Percentiles rank a stretch among this genome's conserved stretches.
Conservation (phyloP, 805 yeast genomes). For the Lachancea dasiensis region DNA sequence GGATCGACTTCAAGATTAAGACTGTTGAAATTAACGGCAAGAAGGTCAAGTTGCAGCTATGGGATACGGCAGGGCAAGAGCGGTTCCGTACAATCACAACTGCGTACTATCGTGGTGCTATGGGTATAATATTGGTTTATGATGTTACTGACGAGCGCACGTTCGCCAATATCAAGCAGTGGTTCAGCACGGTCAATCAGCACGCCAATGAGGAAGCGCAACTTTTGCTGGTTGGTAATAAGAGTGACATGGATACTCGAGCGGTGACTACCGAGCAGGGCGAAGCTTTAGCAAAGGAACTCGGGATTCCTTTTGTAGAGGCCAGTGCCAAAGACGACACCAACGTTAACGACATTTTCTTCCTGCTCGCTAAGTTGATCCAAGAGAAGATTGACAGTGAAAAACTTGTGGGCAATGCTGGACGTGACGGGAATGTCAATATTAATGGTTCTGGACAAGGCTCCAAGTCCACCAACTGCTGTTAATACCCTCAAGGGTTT, state of each 20-base stretch:
- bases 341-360: constrained; percentile 88
- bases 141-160: constrained; percentile 88
- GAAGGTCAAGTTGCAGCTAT: constrained; percentile 86
- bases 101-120: constrained; percentile 87
- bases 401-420: constrained; percentile 47
- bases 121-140: constrained; percentile 78
- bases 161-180: constrained; percentile 84
- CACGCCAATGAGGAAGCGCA: constrained; percentile 97
- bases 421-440: constrained; percentile 40
- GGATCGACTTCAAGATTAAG: constrained; percentile 96
- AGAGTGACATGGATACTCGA: constrained; percentile 85
- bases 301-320: constrained; percentile 88
- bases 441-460: constrained; percentile 43
- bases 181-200: constrained; percentile 94
- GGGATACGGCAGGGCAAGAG: constrained; percentile 99
- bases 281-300: constrained; percentile 75
- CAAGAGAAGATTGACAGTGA: constrained; percentile 63
- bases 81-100: constrained; percentile 90
- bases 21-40: constrained; percentile 91
- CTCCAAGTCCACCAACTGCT: constrained; percentile 42
- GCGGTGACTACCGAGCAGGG: constrained; percentile 89
- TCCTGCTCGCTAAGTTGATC: constrained; percentile 79
- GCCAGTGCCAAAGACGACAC: constrained; percentile 93
- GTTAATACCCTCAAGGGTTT: too few relatives aligned
- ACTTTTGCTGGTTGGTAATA: constrained; percentile 90